Percentiles rank a stretch among this genome's conserved stretches.
These are phyloP conservation scores for Calonectria pseudoreteaudii DNA, from an alignment of 2,329 filamentous ascomycete genomes.

Conservation along the genomic window DNA sequence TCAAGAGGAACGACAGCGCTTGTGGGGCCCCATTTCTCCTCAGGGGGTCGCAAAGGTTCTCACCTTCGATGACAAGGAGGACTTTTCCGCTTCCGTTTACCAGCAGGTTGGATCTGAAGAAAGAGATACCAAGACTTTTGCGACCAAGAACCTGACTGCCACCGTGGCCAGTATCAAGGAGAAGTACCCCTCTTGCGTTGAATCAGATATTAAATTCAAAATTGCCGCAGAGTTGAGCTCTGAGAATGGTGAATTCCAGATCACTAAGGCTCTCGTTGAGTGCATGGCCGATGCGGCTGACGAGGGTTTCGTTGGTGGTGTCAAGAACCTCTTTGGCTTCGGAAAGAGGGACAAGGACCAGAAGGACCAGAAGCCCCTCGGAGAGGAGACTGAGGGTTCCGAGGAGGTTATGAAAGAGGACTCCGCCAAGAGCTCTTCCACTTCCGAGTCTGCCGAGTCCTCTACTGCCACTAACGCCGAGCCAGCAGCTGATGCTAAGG, in stretches of 20 bases:
- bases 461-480: slow-evolving; percentile 47
- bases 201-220: slow-evolving; percentile 83
- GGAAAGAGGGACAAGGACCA: slow-evolving; percentile 89
- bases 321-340: slow-evolving; percentile 96
- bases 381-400: slow-evolving; percentile 55
- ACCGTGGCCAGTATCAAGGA: slow-evolving; percentile 83
- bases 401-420: slow-evolving; percentile 58
- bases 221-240: slow-evolving; percentile 79
- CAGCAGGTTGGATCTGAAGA: slow-evolving; percentile 75
- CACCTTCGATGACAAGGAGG: slow-evolving; percentile 82
- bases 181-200: slow-evolving; percentile 78
- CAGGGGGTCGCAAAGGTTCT: slow-evolving; percentile 86
- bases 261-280: slow-evolving; percentile 81
- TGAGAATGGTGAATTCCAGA: slow-evolving; percentile 82
- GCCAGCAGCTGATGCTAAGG: slow-evolving; percentile 60
- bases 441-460: slow-evolving; percentile 40
- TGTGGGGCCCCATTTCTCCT: slow-evolving; percentile 83
- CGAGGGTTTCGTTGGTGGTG: slow-evolving; percentile 87
- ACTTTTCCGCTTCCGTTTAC: slow-evolving; percentile 84
- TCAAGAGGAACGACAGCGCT: slow-evolving; percentile 80
- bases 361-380: slow-evolving; percentile 69
- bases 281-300: slow-evolving; percentile 86
- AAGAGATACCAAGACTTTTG: slow-evolving; percentile 72
- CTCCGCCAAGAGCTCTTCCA: slow-evolving; percentile 44
- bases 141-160: slow-evolving; percentile 87